Evolutionary conservation across 345 rosid species (phyloP).

Genomic region (Melaleuca quinquenervia): DNA sequence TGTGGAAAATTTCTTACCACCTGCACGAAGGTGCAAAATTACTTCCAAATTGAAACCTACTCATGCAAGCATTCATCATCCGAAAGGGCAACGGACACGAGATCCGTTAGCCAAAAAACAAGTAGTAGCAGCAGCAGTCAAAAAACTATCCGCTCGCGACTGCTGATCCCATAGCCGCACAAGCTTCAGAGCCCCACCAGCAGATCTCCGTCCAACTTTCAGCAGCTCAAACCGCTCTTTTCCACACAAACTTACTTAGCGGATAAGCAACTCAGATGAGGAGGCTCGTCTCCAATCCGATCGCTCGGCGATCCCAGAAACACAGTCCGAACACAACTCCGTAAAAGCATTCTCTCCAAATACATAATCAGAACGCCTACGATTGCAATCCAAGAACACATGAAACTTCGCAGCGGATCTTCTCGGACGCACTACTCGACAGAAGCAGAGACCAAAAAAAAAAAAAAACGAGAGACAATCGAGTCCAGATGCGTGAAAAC

Average conservation of each 20-base stretch:
- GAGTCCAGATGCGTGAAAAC: background rate
- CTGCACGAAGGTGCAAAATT: constrained; percentile 10
- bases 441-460: background rate
- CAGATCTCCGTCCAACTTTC: background rate
- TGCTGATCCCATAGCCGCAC: background rate
- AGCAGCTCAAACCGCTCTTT: background rate
- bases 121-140: background rate
- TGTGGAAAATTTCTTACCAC: constrained; percentile 82
- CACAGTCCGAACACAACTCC: background rate
- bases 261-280: background rate
- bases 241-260: background rate
- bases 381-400: background rate
- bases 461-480: background rate
- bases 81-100: background rate
- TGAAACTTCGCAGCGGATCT: background rate
- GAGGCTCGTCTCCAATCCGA: background rate
- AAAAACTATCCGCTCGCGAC: background rate
- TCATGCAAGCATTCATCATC: background rate
- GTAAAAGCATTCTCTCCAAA: background rate
- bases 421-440: background rate
- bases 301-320: background rate
- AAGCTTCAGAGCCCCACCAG: background rate
- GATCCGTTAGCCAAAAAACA: background rate
- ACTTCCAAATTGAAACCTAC: background rate
- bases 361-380: background rate